These are phyloP conservation scores for Rhodotorula sp. DNA, from an alignment of 1,284 basidiomycete genomes.

Conservation along the genomic window DNA sequence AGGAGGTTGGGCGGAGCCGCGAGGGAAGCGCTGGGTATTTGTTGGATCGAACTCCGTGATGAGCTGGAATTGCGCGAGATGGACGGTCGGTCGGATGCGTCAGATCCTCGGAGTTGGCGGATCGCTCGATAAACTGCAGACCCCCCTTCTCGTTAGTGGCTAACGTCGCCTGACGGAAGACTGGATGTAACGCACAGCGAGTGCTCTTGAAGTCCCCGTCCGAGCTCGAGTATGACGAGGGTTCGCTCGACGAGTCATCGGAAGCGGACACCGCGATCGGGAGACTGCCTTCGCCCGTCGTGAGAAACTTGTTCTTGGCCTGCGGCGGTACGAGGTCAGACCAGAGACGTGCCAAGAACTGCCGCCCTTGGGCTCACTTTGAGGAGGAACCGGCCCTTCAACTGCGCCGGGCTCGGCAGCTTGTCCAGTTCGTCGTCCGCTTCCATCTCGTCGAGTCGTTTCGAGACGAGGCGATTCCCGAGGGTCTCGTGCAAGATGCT, in stretches of 20 bases:
- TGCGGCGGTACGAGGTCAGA: background rate
- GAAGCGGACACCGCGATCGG: constrained; percentile 18
- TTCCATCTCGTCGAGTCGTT: constrained; percentile 49
- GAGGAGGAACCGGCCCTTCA: constrained; percentile 76
- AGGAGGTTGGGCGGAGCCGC: constrained; percentile 1
- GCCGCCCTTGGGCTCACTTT: constrained; percentile 57
- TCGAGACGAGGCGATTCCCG: constrained; percentile 65
- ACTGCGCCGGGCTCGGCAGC: constrained; percentile 82
- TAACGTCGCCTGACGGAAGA: no score
- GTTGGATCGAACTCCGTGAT: background rate
- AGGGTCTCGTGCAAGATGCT: constrained; percentile 75
- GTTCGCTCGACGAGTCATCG: constrained; percentile 26
- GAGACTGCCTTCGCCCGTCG: constrained; percentile 16
- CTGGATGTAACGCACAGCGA: constrained; percentile 11
- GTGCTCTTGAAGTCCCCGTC: constrained; percentile 43
- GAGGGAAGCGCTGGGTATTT: background rate
- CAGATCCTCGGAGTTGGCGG: constrained; percentile 23
- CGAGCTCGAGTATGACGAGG: constrained; percentile 40
- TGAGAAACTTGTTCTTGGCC: constrained; percentile 40
- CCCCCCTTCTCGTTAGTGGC: background rate
- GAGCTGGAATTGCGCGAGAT: constrained; percentile 9
- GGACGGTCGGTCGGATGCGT: background rate
- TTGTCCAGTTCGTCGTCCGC: constrained; percentile 55
- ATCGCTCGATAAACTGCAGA: constrained; percentile 26
- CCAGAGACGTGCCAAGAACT: no score